phyloP scores from a whole-genome alignment of 2,329 filamentous ascomycete species.

The Colletotrichum theobromicola region DNA sequence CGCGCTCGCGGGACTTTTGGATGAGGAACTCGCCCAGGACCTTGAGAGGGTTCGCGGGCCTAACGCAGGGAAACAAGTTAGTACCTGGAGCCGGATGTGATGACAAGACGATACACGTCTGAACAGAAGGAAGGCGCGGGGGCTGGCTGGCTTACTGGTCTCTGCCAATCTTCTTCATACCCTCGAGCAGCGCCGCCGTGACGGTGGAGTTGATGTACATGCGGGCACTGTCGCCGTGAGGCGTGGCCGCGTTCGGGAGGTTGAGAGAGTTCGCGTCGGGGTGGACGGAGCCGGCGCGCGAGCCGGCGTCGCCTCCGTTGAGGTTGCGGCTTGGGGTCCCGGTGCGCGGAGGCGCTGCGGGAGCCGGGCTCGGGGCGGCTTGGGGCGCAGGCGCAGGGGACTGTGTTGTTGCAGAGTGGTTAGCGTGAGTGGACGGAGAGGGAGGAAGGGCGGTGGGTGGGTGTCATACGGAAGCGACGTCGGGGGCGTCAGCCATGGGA shows the following conservation, averaged over 20 bases:
- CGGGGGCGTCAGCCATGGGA: conserved; percentile 48
- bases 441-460: too few species aligned
- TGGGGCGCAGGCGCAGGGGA: conserved; percentile 42
- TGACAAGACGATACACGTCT: neutral
- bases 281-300: conserved; percentile 62
- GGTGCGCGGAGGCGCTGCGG: conserved; percentile 48
- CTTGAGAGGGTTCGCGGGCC: conserved; percentile 72
- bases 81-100: neutral
- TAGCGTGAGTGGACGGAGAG: neutral
- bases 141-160: conserved; percentile 65
- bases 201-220: conserved; percentile 76
- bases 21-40: conserved; percentile 74
- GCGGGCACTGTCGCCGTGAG: conserved; percentile 72
- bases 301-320: conserved; percentile 42
- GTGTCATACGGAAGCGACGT: conserved; percentile 44
- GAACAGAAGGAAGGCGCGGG: too few species aligned
- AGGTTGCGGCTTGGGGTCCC: conserved; percentile 50
- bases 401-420: conserved; percentile 29
- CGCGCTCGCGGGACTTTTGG: conserved; percentile 54
- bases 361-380: conserved; percentile 37
- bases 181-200: conserved; percentile 71
- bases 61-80: conserved; percentile 22
- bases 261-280: conserved; percentile 54
- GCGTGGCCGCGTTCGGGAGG: conserved; percentile 64
- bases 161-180: conserved; percentile 75